These are phyloP conservation scores for Stachybotrys chartarum DNA, from an alignment of 2,329 filamentous ascomycete genomes.

Conservation along the genomic window DNA sequence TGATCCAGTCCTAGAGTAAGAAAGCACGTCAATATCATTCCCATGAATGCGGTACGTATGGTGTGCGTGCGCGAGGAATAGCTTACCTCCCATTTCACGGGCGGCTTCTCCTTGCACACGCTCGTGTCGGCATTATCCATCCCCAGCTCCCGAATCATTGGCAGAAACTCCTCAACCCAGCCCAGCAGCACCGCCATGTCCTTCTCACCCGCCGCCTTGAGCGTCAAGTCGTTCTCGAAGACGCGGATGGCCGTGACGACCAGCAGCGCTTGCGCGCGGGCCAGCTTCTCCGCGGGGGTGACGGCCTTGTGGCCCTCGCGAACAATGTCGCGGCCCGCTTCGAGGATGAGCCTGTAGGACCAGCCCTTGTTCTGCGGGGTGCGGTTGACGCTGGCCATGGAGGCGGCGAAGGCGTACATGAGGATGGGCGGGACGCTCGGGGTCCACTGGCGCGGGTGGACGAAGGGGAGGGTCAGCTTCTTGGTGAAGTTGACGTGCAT, in stretches of 20 bases:
- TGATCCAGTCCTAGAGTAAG: conserved; percentile 27
- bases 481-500: conserved; percentile 27
- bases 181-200: conserved; percentile 25
- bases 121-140: conserved; percentile 10
- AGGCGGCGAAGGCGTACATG: conserved; percentile 30
- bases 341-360: conserved; percentile 29
- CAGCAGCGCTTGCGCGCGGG: conserved; percentile 34
- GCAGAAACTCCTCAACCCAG: conserved; percentile 29
- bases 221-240: conserved; percentile 34
- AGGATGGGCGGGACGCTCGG: conserved; percentile 30
- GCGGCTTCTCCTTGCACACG: conserved; percentile 22
- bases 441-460: conserved; percentile 35
- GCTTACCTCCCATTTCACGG: conserved; percentile 34
- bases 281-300: conserved; percentile 30
- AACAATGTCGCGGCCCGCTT: conserved; percentile 28
- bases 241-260: conserved; percentile 33
- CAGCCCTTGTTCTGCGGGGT: conserved; percentile 29
- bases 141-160: conserved; percentile 26
- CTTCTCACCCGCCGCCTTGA: conserved; percentile 32
- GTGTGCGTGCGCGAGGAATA: too few species aligned
- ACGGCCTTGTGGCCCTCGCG: conserved; percentile 22
- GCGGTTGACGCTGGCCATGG: conserved; percentile 29
- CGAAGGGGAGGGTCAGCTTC: conserved; percentile 30
- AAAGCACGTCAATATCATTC: conserved; percentile 1
- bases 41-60: not conserved